Conservation (phyloP, 202 grass and related monocot species). For the Musa balbisiana region DNA sequence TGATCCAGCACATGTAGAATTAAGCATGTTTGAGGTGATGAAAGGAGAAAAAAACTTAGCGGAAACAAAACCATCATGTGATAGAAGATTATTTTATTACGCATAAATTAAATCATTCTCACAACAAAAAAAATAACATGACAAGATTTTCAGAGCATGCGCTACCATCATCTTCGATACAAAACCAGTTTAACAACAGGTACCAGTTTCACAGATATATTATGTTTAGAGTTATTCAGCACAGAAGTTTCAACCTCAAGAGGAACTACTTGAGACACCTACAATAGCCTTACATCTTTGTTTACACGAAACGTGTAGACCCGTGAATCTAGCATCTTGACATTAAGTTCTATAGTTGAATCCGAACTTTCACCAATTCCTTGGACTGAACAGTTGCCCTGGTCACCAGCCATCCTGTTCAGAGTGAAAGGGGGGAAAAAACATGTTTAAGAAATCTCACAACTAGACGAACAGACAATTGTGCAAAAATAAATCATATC, state of each 20-base stretch:
- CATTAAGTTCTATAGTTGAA: constrained; percentile 66
- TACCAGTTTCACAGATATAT: not conserved
- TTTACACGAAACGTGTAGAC: constrained; percentile 52
- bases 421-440: not conserved
- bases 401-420: constrained; percentile 57
- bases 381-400: constrained; percentile 29
- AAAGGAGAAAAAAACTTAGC: no score
- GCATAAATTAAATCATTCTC: no score
- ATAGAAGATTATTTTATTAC: no score
- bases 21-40: no score
- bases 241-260: not conserved
- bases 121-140: no score
- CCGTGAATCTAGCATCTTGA: constrained; percentile 79
- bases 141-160: not conserved
- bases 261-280: not conserved
- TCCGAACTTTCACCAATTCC: constrained; percentile 29
- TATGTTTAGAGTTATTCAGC: not conserved
- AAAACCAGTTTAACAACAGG: constrained; percentile 7
- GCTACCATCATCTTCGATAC: constrained; percentile 1
- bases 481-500: not conserved
- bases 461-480: not conserved
- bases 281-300: constrained; percentile 44
- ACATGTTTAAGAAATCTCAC: not conserved
- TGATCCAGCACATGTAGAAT: not conserved
- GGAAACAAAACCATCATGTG: no score